Conservation (phyloP, 306 rosid genomes). For the Vigna unguiculata region DNA sequence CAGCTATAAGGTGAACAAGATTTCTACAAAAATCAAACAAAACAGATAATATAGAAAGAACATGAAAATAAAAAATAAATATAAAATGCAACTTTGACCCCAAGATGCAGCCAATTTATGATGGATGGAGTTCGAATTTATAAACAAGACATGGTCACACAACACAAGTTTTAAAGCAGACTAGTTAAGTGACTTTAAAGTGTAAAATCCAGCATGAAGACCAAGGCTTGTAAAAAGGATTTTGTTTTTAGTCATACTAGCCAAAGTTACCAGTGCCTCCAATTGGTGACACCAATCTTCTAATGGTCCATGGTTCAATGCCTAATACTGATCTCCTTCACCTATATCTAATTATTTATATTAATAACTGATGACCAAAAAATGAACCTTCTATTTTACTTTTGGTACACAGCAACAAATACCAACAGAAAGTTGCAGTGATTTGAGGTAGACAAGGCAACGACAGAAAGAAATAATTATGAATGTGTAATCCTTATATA, state of each 20-base stretch:
- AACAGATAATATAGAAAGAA: neutral
- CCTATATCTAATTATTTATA: conserved; percentile 24
- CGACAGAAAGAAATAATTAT: neutral
- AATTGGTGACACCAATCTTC: neutral
- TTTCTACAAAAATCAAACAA: neutral
- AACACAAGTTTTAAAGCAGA: conserved; percentile 2
- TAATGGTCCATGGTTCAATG: conserved; percentile 3
- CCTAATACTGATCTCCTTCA: conserved; percentile 10
- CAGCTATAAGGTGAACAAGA: neutral
- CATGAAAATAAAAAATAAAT: neutral
- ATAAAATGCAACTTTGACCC: neutral
- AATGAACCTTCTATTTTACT: neutral
- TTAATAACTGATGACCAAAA: neutral
- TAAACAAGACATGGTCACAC: neutral
- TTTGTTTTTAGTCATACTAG: conserved; percentile 2
- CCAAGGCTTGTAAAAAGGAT: neutral
- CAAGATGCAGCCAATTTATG: neutral
- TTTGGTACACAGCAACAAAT: neutral
- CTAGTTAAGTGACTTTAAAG: neutral
- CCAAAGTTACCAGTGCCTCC: conserved; percentile 2
- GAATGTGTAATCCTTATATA: neutral
- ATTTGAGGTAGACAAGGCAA: conserved; percentile 11
- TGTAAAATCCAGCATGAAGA: conserved; percentile 1
- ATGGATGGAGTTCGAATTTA: neutral
- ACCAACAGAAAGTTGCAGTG: conserved; percentile 13